Evolutionary conservation across 1,284 basidiomycete species (phyloP).

Genomic region (Rhodotorula sp.): DNA sequence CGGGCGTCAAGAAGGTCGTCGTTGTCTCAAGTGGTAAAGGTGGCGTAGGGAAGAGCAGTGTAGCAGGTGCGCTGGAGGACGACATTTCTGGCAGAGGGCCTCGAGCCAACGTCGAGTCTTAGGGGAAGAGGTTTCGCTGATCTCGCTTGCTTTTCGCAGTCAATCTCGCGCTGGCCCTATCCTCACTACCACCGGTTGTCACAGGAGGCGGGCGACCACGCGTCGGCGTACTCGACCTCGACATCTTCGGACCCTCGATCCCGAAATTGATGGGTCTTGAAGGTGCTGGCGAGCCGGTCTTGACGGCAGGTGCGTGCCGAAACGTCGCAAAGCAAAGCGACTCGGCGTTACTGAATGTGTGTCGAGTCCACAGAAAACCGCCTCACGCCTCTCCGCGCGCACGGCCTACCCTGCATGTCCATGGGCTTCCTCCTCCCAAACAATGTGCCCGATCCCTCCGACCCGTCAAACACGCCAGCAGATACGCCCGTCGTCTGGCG

Average conservation of each 20-base stretch:
- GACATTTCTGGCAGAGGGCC: too few species aligned
- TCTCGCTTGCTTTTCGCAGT: conserved; percentile 53
- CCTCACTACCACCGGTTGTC: conserved; percentile 44
- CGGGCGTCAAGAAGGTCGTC: conserved; percentile 61
- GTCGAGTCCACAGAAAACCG: conserved; percentile 51
- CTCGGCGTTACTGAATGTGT: not conserved
- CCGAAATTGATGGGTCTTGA: conserved; percentile 93
- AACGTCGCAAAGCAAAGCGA: conserved; percentile 8
- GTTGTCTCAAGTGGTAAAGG: conserved; percentile 94
- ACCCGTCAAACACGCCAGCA: conserved; percentile 49
- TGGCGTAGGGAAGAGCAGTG: conserved; percentile 93
- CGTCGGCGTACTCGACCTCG: conserved; percentile 87
- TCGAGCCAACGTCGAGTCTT: not conserved
- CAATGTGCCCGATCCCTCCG: conserved; percentile 20
- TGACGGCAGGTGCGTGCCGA: conserved; percentile 62
- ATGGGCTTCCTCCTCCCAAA: conserved; percentile 73
- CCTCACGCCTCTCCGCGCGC: conserved; percentile 79
- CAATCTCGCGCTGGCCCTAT: conserved; percentile 76
- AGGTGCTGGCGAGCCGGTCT: conserved; percentile 70
- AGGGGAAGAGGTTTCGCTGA: not conserved
- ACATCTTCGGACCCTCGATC: conserved; percentile 94
- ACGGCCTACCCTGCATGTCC: conserved; percentile 91
- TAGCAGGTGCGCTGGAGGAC: conserved; percentile 63
- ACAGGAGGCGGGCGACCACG: conserved; percentile 49
- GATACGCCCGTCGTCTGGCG: conserved; percentile 90